These are phyloP conservation scores for Rubus idaeus DNA, from an alignment of 306 rosid genomes.

Conservation along the genomic window DNA sequence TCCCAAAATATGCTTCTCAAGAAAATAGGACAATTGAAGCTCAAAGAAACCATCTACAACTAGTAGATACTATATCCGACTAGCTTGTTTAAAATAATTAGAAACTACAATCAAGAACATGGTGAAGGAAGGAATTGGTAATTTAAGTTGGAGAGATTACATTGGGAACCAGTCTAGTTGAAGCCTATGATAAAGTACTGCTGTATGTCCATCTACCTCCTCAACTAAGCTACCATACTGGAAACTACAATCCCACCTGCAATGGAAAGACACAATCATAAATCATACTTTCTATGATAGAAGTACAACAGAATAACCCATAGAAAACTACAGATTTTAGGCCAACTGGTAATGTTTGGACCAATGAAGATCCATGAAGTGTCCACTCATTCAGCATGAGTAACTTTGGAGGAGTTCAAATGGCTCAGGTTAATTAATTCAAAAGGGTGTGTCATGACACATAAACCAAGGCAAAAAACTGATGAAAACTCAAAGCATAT, in stretches of 20 bases:
- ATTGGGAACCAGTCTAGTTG: slow-evolving; percentile 97
- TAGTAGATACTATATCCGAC: not conserved
- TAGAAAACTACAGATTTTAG: not conserved
- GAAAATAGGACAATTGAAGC: not conserved
- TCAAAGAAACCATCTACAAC: not conserved
- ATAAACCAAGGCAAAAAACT: not conserved
- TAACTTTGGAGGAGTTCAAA: not conserved
- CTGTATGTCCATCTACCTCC: slow-evolving; percentile 99
- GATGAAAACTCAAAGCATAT: not conserved
- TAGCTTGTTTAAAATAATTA: not conserved
- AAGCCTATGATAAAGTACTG: slow-evolving; percentile 92
- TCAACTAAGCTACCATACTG: slow-evolving; percentile 90
- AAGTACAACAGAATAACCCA: not conserved
- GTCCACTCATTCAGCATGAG: not conserved
- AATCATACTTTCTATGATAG: not conserved
- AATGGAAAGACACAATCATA: slow-evolving; percentile 9
- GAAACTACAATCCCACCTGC: slow-evolving; percentile 99
- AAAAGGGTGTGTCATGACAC: not conserved
- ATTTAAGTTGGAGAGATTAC: slow-evolving; percentile 41
- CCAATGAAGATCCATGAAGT: not conserved
- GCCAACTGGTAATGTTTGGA: not conserved
- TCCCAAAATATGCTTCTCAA: not conserved
- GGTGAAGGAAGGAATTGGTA: not conserved
- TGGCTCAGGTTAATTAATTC: not conserved
- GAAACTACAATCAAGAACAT: not conserved